Percentiles rank a stretch among this genome's conserved stretches.
Evolutionary conservation across 2,329 filamentous ascomycete species (phyloP).

Genomic region (Nakataea oryzae): DNA sequence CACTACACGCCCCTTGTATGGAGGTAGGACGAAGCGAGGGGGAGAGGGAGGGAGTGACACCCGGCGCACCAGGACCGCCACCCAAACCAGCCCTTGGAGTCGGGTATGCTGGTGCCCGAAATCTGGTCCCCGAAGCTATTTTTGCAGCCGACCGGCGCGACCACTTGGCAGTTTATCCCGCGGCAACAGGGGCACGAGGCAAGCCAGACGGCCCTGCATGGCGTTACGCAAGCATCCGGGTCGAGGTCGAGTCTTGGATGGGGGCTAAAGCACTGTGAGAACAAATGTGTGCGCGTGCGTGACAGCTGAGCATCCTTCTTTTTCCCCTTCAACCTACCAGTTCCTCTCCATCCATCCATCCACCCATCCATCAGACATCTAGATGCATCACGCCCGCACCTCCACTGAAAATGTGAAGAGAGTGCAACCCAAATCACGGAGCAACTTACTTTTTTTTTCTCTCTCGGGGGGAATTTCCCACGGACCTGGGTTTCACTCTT

Average conservation of each 20-base stretch:
- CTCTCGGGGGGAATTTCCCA: no score
- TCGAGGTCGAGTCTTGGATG: neutral
- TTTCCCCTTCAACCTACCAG: neutral
- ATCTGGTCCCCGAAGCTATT: neutral
- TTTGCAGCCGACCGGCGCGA: neutral
- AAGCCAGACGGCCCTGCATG: neutral
- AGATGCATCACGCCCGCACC: no score
- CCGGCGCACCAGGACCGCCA: neutral
- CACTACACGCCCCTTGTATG: neutral
- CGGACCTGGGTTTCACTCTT: no score
- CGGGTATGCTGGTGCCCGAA: conserved; percentile 1
- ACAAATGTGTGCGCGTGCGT: neutral
- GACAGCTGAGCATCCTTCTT: neutral
- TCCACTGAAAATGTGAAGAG: neutral
- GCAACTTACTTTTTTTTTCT: neutral
- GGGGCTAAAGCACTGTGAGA: neutral
- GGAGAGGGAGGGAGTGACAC: neutral
- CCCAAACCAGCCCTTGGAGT: neutral
- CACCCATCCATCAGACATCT: no score
- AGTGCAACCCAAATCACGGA: neutral
- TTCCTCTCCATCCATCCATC: neutral
- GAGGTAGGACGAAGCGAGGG: neutral
- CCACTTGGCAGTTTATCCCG: neutral
- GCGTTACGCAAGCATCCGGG: neutral
- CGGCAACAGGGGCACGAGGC: neutral